phyloP scores from a whole-genome alignment of 208 protist species.

The Wallacemonas sp. region DNA sequence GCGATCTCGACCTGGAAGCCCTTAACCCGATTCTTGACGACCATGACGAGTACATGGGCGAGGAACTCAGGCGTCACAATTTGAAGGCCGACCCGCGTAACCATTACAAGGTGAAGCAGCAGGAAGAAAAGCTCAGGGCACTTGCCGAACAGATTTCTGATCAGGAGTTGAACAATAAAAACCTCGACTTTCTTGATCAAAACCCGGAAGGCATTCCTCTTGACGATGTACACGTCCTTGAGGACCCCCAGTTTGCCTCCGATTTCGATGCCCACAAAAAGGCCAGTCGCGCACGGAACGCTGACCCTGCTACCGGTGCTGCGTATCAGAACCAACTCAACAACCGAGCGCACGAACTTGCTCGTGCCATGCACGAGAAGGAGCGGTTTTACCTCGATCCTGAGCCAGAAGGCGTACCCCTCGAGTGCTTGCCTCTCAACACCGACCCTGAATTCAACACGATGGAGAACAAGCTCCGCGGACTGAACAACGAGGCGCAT shows the following conservation, averaged over 20 bases:
- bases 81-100: constrained; percentile 66
- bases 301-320: constrained; percentile 20
- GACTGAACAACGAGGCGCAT: constrained; percentile 14
- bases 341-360: constrained; percentile 40
- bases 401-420: constrained; percentile 36
- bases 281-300: constrained; percentile 19
- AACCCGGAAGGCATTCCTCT: constrained; percentile 45
- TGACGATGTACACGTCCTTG: constrained; percentile 29
- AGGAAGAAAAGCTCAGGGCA: constrained; percentile 41
- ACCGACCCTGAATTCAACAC: constrained; percentile 38
- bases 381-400: constrained; percentile 58
- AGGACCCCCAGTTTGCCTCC: constrained; percentile 26
- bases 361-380: constrained; percentile 42
- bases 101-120: constrained; percentile 32
- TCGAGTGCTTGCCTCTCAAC: constrained; percentile 56
- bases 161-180: constrained; percentile 14
- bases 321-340: constrained; percentile 32
- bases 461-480: constrained; percentile 46
- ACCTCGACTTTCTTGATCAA: constrained; percentile 40
- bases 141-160: constrained; percentile 29
- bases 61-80: constrained; percentile 35
- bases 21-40: constrained; percentile 57
- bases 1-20: constrained; percentile 34
- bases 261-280: constrained; percentile 25
- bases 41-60: constrained; percentile 42